phyloP scores from a whole-genome alignment of 1,284 basidiomycete genomes.

The Cerioporus squamosus region DNA sequence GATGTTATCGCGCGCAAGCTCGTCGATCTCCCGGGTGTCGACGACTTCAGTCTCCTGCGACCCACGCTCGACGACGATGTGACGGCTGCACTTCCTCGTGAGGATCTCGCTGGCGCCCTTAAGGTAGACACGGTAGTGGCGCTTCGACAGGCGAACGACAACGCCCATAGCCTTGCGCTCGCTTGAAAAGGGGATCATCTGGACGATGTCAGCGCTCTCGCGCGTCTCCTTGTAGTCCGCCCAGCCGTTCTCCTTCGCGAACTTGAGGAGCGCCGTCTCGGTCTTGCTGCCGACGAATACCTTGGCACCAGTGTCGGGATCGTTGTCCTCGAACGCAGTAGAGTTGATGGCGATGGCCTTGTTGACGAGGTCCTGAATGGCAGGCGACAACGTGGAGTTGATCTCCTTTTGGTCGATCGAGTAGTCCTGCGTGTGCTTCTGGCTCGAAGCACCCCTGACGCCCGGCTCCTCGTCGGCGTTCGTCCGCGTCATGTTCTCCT shows the following conservation, averaged over 20 bases:
- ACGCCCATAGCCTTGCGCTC: constrained; percentile 97
- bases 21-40: constrained; percentile 64
- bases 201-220: constrained; percentile 71
- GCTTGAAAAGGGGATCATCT: constrained; percentile 95
- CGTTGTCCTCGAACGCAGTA: constrained; percentile 90
- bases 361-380: constrained; percentile 78
- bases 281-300: constrained; percentile 95
- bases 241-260: constrained; percentile 91
- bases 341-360: constrained; percentile 92
- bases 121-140: constrained; percentile 76
- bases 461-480: constrained; percentile 68
- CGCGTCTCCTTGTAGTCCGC: constrained; percentile 73
- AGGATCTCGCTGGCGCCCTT: constrained; percentile 97
- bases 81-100: constrained; percentile 71
- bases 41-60: constrained; percentile 43
- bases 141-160: constrained; percentile 62
- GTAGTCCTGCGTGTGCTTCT: constrained; percentile 71
- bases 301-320: constrained; percentile 65
- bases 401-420: constrained; percentile 81
- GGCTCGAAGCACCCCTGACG: constrained; percentile 34
- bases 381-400: constrained; percentile 65
- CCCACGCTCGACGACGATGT: constrained; percentile 69
- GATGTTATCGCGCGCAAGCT: constrained; percentile 78
- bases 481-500: constrained; percentile 75
- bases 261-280: constrained; percentile 90